Conservation (phyloP, 805 yeast species). For the Candida morakotiae region DNA sequence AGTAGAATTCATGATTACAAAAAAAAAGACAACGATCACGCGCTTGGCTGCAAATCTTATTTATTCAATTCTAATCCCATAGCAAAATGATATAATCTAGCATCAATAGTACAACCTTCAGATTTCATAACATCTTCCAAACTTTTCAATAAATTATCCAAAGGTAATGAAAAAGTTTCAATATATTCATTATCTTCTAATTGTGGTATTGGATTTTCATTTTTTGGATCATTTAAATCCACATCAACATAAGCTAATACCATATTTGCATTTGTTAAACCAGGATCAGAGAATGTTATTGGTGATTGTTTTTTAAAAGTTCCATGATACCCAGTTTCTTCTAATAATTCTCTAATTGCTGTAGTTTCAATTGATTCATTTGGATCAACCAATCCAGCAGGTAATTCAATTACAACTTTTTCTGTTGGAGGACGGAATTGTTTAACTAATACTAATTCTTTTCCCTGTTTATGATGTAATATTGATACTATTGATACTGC, state of each 20-base stretch:
- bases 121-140: constrained; percentile 44
- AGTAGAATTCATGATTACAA: not conserved
- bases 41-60: not conserved
- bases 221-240: constrained; percentile 64
- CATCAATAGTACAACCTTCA: constrained; percentile 79
- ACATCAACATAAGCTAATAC: constrained; percentile 74
- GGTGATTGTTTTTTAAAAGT: constrained; percentile 34
- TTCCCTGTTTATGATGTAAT: constrained; percentile 40
- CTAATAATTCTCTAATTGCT: constrained; percentile 82
- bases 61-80: constrained; percentile 66
- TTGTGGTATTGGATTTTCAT: constrained; percentile 64
- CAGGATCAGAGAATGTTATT: constrained; percentile 71
- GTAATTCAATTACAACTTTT: constrained; percentile 87
- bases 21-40: not conserved
- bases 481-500: constrained; percentile 90
- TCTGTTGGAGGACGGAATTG: constrained; percentile 93
- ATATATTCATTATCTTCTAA: constrained; percentile 91
- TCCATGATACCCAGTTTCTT: constrained; percentile 92
- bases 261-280: constrained; percentile 82
- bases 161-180: constrained; percentile 75
- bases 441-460: constrained; percentile 60
- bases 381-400: constrained; percentile 92
- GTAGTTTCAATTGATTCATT: constrained; percentile 72
- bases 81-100: constrained; percentile 83
- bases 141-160: constrained; percentile 51